A percentile compares a stretch with the other conserved stretches of the same genome.
Evolutionary conservation across 108 stramenopile genomes (phyloP).

Genomic region (Cyclotella cryptica): DNA sequence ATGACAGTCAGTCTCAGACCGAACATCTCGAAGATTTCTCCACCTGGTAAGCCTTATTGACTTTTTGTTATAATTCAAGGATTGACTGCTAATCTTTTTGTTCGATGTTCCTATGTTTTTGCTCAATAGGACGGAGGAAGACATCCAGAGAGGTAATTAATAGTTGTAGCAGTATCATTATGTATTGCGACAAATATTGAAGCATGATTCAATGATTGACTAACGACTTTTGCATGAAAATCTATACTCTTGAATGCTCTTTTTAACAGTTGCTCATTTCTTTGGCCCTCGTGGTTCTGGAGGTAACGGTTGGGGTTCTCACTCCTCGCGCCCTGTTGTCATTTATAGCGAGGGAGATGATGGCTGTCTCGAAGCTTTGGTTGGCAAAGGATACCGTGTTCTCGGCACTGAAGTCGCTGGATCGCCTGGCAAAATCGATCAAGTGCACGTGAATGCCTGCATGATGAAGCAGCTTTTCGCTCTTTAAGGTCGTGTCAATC

Average conservation of each 20-base stretch:
- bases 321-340: constrained; percentile 62
- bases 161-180: background rate
- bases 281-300: constrained; percentile 62
- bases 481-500: background rate
- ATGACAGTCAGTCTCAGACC: constrained; percentile 51
- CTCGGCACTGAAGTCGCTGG: constrained; percentile 55
- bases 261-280: constrained; percentile 51
- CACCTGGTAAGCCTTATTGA: constrained; percentile 43
- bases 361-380: constrained; percentile 54
- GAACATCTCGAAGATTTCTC: constrained; percentile 62
- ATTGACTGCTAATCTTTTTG: background rate
- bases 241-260: background rate
- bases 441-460: constrained; percentile 64
- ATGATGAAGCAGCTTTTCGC: constrained; percentile 25
- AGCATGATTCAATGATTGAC: background rate
- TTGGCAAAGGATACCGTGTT: constrained; percentile 54
- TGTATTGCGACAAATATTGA: background rate
- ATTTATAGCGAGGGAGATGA: constrained; percentile 57
- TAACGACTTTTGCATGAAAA: background rate
- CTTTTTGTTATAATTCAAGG: background rate
- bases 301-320: constrained; percentile 72
- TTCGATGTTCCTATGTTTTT: too few relatives aligned
- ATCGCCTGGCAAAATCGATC: constrained; percentile 49
- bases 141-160: constrained; percentile 34
- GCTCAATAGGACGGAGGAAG: constrained; percentile 30